A percentile compares a stretch with the other conserved stretches of the same genome.
Evolutionary conservation across 352 stramenopile species (phyloP).

Genomic region (Elongisporangium undulatum): DNA sequence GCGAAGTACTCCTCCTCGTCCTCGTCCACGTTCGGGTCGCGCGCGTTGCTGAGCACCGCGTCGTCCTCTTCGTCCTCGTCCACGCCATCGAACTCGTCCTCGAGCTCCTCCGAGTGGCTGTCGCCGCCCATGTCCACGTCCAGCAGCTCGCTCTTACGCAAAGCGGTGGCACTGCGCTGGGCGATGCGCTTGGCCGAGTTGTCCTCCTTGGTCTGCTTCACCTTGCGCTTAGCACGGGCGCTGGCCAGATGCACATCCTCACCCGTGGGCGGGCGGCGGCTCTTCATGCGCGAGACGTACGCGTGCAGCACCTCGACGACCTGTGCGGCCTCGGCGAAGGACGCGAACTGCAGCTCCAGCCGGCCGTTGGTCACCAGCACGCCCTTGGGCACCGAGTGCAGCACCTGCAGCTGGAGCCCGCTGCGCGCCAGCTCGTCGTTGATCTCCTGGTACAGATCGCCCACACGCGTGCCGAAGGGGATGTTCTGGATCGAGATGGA

Average conservation of each 20-base stretch:
- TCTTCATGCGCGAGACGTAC: slow-evolving; percentile 52
- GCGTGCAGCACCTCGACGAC: slow-evolving; percentile 58
- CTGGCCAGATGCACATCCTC: slow-evolving; percentile 39
- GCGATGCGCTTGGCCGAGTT: slow-evolving; percentile 2
- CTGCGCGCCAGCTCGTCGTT: slow-evolving; percentile 34
- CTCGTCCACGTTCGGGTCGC: slow-evolving; percentile 7
- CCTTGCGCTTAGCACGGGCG: slow-evolving; percentile 31
- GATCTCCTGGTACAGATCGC: slow-evolving; percentile 51
- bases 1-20: slow-evolving; percentile 45
- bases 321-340: slow-evolving; percentile 70
- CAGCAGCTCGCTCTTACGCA: not conserved
- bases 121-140: not conserved
- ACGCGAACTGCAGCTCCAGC: slow-evolving; percentile 67
- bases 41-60: slow-evolving; percentile 1
- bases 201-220: slow-evolving; percentile 24
- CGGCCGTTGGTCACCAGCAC: slow-evolving; percentile 73
- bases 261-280: slow-evolving; percentile 32
- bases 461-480: slow-evolving; percentile 66
- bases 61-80: slow-evolving; percentile 1
- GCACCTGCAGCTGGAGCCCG: slow-evolving; percentile 54
- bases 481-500: slow-evolving; percentile 73
- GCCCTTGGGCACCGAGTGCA: slow-evolving; percentile 44
- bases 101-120: slow-evolving; percentile 1
- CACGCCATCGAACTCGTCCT: slow-evolving; percentile 7
- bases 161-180: not conserved